Base-by-base conservation (phyloP, 2,329 filamentous ascomycete species). In the Colletotrichum salicis region DNA sequence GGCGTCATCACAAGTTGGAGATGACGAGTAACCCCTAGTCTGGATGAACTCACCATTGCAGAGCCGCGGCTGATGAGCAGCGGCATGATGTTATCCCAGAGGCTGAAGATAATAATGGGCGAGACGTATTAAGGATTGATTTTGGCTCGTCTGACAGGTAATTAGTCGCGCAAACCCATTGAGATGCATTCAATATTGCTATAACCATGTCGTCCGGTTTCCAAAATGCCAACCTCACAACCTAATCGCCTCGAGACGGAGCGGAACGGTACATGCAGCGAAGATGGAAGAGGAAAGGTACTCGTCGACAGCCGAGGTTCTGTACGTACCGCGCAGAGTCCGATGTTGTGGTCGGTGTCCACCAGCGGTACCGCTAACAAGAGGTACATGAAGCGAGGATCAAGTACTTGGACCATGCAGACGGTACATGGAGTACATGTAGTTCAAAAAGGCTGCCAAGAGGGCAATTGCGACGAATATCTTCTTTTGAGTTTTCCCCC, bases 321-420 rank as follows among this genome's bases (percentile, higher is more conserved):
- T 71, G 54, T 71, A 71, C 69, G 69, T 71, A 71, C 69, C 69
- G 54, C 45, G n/a, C 15, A 27, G 66, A 58, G 64, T 68, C 65
- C 41, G 59, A 71, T 60, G 37, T 68, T 68, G 33, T 69, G 54
- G 59, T 51, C 15, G 54, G 69, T 71, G 69, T 69, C 69, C 69
- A 69, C 69, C 69, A 24, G 59, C 58, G 19, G 64, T 71, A 64
- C 58, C 69, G 45, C 69, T 71, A 69, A 69, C 69, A 69, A 3
- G 13, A 63, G 69, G 69, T 71, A 71, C 69, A 69, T 55, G 31
- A 33, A 33, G 69, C 37, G 59, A 68, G 59, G 41, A 45, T 71
- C 48, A 22, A 55, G 69, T 71, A 71, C 69, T 59, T 71, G 33
- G 24, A 45, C 52, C 41, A 48, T 63, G 54, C 64, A 59, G 69